Percentiles rank a stretch among this genome's conserved stretches.
These are phyloP conservation scores for Leccinum disarticulatum DNA, from an alignment of 768 basidiomycete species.

Conservation along the genomic window DNA sequence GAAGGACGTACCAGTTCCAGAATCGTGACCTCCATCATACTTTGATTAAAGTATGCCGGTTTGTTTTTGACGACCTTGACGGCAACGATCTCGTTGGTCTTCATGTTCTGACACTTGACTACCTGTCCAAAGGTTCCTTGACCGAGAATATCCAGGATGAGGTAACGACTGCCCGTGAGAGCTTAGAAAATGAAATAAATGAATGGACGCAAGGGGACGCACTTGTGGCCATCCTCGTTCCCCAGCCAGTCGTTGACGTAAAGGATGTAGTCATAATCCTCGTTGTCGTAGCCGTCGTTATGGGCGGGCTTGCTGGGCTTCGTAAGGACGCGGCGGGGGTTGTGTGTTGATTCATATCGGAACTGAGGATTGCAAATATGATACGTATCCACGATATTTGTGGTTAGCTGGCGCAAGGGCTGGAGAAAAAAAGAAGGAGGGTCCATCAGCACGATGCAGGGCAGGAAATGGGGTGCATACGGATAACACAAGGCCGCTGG, in stretches of 20 bases:
- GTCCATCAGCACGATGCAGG: constrained; percentile 10
- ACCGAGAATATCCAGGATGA: constrained; percentile 96
- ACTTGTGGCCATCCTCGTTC: constrained; percentile 94
- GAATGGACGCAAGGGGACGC: constrained; percentile 32
- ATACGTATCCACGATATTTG: constrained; percentile 86
- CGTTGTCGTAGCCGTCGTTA: constrained; percentile 98
- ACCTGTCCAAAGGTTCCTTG: constrained; percentile 99
- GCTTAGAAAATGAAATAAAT: constrained; percentile 7
- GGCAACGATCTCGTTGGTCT: constrained; percentile 97
- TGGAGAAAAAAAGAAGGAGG: constrained; percentile 19
- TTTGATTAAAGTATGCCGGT: constrained; percentile 98
- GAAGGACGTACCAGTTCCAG: constrained; percentile 93
- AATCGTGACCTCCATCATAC: constrained; percentile 99
- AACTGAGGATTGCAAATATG: constrained; percentile 93
- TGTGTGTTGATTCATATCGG: constrained; percentile 91
- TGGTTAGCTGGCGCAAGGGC: constrained; percentile 74
- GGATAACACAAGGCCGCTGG: constrained; percentile 74
- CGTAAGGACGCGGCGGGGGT: constrained; percentile 94
- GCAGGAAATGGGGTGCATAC: constrained; percentile 47
- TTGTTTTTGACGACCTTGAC: constrained; percentile 99
- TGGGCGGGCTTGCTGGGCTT: constrained; percentile 95
- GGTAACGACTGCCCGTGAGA: constrained; percentile 58
- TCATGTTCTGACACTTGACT: constrained; percentile 99
- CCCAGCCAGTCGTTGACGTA: constrained; percentile 99
- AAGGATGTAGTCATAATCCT: constrained; percentile 98